Conservation (phyloP, 1,139 yeast genomes). For the Yamadazyma songkhlaensis region DNA sequence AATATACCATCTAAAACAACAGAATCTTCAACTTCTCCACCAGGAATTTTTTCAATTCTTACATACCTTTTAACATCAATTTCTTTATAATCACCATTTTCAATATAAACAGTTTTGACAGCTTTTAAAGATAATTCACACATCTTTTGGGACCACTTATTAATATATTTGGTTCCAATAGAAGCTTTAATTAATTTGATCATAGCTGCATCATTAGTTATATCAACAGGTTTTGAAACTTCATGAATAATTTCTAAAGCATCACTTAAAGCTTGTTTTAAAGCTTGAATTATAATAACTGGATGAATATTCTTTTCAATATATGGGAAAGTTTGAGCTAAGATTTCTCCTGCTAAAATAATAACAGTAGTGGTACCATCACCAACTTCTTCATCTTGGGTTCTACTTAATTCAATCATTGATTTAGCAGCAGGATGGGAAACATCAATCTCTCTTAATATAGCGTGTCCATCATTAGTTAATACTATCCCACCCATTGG, state of each 20-base stretch:
- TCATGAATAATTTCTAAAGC: conserved; percentile 85
- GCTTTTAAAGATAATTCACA: conserved; percentile 85
- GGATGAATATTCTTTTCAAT: conserved; percentile 95
- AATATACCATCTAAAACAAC: conserved; percentile 87
- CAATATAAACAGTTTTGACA: conserved; percentile 75
- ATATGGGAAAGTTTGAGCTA: conserved; percentile 93
- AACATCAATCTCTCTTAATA: conserved; percentile 83
- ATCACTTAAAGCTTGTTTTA: conserved; percentile 86
- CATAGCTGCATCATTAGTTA: conserved; percentile 83
- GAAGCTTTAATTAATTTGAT: conserved; percentile 82
- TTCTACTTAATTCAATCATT: conserved; percentile 94
- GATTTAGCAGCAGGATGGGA: conserved; percentile 98
- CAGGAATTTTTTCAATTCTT: conserved; percentile 93
- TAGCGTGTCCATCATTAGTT: conserved; percentile 98
- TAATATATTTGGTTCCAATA: conserved; percentile 93
- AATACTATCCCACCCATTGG: conserved; percentile 99
- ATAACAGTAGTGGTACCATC: conserved; percentile 98
- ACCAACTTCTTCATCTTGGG: conserved; percentile 99
- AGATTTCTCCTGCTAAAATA: conserved; percentile 91
- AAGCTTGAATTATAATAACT: conserved; percentile 90
- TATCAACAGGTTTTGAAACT: conserved; percentile 83
- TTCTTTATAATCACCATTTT: conserved; percentile 71
- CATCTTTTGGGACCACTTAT: conserved; percentile 91
- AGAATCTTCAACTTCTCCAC: conserved; percentile 92
- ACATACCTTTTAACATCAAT: conserved; percentile 92